Percentiles rank a stretch among this genome's conserved stretches.
Conservation (phyloP, 352 stramenopile genomes). For the Globisporangium mamillatum region DNA sequence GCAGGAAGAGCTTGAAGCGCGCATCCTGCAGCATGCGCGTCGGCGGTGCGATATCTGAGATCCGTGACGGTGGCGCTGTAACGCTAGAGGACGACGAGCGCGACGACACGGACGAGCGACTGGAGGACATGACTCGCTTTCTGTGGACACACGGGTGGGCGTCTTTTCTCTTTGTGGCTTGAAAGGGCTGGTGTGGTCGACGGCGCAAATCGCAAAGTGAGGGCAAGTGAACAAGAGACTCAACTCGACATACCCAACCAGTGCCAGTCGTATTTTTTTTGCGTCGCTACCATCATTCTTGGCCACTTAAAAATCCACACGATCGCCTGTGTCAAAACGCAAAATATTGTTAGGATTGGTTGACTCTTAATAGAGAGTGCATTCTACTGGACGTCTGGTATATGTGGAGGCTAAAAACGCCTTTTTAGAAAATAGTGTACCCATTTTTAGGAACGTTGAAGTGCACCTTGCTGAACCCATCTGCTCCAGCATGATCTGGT, state of each 20-base stretch:
- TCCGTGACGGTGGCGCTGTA: not conserved
- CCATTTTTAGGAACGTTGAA: slow-evolving; percentile 6
- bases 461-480: slow-evolving; percentile 9
- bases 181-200: not conserved
- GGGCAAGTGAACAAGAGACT: not conserved
- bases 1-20: slow-evolving; percentile 58
- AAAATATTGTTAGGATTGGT: not conserved
- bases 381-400: not conserved
- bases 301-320: not conserved
- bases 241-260: not conserved
- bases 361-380: not conserved
- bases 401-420: not conserved
- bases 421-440: not conserved
- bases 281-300: slow-evolving; percentile 4
- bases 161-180: not conserved
- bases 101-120: slow-evolving; percentile 23
- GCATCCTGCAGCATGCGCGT: slow-evolving; percentile 16
- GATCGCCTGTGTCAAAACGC: not conserved
- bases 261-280: not conserved
- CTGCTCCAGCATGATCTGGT: not conserved
- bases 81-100: slow-evolving; percentile 11
- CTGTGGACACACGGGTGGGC: not conserved
- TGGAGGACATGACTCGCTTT: not conserved
- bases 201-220: slow-evolving; percentile 7
- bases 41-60: slow-evolving; percentile 8